Conservation (phyloP, 495 filamentous ascomycete genomes). For the Chaetomium cochliodes region DNA sequence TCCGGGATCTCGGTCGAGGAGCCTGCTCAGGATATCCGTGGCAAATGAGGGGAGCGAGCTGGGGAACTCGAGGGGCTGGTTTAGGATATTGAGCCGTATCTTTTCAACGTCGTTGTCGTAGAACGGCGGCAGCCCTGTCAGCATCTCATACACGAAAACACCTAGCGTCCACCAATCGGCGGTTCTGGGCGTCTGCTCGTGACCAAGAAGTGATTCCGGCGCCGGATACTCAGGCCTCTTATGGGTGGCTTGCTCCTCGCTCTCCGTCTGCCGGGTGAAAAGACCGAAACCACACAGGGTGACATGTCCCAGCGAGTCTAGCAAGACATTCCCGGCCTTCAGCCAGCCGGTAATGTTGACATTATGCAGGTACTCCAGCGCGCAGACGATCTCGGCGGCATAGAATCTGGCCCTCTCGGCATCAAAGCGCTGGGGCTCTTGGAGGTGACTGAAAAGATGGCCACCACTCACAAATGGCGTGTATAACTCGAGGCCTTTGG, state of each 20-base stretch:
- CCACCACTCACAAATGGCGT: conserved; percentile 83
- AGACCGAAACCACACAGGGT: conserved; percentile 84
- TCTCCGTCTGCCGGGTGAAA: conserved; percentile 83
- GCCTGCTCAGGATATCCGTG: conserved; percentile 67
- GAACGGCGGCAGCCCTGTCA: conserved; percentile 82
- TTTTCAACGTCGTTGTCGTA: conserved; percentile 87
- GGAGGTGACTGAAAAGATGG: conserved; percentile 81
- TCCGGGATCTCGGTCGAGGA: conserved; percentile 73
- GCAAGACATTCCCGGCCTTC: conserved; percentile 83
- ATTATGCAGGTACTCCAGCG: conserved; percentile 79
- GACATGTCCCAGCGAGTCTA: conserved; percentile 84
- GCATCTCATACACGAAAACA: conserved; percentile 84
- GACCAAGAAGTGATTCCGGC: conserved; percentile 73
- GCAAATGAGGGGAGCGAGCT: conserved; percentile 75
- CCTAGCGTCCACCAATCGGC: conserved; percentile 92
- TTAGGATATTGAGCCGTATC: conserved; percentile 84
- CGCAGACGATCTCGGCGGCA: conserved; percentile 80
- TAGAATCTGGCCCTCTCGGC: conserved; percentile 84
- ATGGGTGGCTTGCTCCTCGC: conserved; percentile 73
- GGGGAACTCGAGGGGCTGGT: conserved; percentile 66
- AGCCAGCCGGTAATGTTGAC: conserved; percentile 85
- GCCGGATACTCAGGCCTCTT: conserved; percentile 86
- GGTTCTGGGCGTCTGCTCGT: conserved; percentile 72
- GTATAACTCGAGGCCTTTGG: conserved; percentile 79
- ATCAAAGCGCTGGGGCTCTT: conserved; percentile 81